phyloP scores from a whole-genome alignment of 2,329 filamentous ascomycete genomes.

The Metarhizium guizhouense region DNA sequence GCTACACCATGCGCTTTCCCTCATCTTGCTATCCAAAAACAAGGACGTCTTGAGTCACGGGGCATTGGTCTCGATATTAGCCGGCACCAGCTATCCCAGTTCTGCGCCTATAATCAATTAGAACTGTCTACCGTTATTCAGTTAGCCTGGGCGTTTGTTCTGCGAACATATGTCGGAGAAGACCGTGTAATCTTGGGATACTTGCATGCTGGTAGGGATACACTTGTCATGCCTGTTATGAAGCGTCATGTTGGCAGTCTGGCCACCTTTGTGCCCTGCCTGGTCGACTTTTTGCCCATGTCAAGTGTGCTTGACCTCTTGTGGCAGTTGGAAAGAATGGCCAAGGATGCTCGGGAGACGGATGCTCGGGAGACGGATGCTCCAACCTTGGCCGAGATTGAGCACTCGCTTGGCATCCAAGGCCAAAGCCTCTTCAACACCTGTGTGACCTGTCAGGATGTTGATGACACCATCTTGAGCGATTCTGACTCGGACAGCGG shows the following conservation, averaged over 20 bases:
- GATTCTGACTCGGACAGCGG: conserved; percentile 5
- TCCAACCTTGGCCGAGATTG: conserved; percentile 35
- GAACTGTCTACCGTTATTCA: conserved; percentile 42
- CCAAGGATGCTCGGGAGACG: conserved; percentile 18
- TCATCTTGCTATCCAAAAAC: conserved; percentile 20
- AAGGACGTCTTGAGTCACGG: conserved; percentile 22
- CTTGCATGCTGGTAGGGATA: conserved; percentile 34
- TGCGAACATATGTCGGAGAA: conserved; percentile 44
- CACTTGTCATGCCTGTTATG: conserved; percentile 31
- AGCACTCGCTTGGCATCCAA: conserved; percentile 34
- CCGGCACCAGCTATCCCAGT: conserved; percentile 31
- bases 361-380: conserved; percentile 35
- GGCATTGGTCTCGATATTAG: conserved; percentile 32
- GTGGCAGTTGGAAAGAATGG: conserved; percentile 20
- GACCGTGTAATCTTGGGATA: conserved; percentile 48
- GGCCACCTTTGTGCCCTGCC: conserved; percentile 28
- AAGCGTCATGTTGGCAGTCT: conserved; percentile 37
- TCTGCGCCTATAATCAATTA: conserved; percentile 29
- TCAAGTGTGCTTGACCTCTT: conserved; percentile 25
- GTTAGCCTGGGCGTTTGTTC: conserved; percentile 50
- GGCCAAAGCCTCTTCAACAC: conserved; percentile 41
- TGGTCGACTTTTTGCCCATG: conserved; percentile 21
- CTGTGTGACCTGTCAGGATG: conserved; percentile 37
- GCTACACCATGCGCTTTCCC: conserved; percentile 38
- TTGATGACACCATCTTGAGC: conserved; percentile 15